Conservation (phyloP, 192 early-diverging fungal species). For the Paraglomus brasilianum region DNA sequence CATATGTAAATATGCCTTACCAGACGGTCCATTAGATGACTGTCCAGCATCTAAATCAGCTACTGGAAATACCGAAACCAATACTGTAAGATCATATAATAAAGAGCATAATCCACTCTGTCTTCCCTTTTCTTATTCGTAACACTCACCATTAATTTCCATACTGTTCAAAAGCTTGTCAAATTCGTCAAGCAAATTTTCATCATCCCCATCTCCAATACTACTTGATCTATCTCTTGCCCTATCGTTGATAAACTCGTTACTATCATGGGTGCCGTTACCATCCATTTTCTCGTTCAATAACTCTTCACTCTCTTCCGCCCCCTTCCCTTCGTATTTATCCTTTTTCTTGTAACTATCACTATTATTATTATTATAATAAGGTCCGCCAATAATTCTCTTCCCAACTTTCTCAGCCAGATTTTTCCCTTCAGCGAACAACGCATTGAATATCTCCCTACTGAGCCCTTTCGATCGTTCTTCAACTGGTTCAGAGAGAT, state of each 20-base stretch:
- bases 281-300: neutral
- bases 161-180: neutral
- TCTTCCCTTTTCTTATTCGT: neutral
- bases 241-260: neutral
- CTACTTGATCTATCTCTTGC: neutral
- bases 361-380: neutral
- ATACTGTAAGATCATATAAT: neutral
- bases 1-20: neutral
- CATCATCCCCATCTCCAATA: neutral
- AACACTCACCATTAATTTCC: neutral
- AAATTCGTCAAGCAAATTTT: neutral
- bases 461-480: conserved; percentile 54
- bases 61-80: neutral
- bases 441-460: conserved; percentile 56
- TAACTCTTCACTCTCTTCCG: neutral
- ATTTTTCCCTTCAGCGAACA: conserved; percentile 52
- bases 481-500: conserved; percentile 53
- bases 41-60: neutral
- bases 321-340: neutral
- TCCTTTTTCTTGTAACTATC: neutral
- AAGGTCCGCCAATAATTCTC: conserved; percentile 1
- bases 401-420: conserved; percentile 46
- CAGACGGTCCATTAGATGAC: neutral
- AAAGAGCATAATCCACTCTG: neutral
- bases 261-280: neutral